Percentiles rank a stretch among this genome's conserved stretches.
Evolutionary conservation across 164 flowering plant species (phyloP).

Genomic region (Tetrastigma voinierianum): DNA sequence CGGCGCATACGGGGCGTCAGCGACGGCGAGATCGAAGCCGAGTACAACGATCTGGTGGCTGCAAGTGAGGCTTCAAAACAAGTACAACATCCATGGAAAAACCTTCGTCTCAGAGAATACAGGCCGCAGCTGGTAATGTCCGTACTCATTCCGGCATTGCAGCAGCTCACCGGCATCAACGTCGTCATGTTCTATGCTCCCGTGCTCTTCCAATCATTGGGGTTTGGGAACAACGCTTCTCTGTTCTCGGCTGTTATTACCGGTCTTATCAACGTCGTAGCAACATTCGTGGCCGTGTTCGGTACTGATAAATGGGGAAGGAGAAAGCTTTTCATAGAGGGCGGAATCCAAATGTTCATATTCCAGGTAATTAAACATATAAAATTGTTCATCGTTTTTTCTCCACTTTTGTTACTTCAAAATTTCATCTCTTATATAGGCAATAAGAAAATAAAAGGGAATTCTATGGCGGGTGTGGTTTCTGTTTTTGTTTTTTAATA

Average conservation of each 20-base stretch:
- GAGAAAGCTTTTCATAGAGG: constrained; percentile 16
- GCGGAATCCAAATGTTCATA: constrained; percentile 18
- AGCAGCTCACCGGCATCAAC: constrained; percentile 21
- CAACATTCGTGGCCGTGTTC: constrained; percentile 9
- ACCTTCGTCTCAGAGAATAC: constrained; percentile 9
- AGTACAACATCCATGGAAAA: constrained; percentile 11
- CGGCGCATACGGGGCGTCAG: constrained; percentile 8
- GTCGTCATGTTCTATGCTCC: constrained; percentile 23
- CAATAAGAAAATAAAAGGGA: too few species aligned
- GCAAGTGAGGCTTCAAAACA: constrained; percentile 16
- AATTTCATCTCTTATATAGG: too few species aligned
- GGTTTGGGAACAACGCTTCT: constrained; percentile 12
- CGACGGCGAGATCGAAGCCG: constrained; percentile 10
- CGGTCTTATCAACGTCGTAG: constrained; percentile 14
- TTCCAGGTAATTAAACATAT: constrained; percentile 10
- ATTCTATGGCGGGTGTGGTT: too few species aligned
- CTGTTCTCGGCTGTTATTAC: constrained; percentile 24
- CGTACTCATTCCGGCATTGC: constrained; percentile 17
- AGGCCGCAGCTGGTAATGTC: constrained; percentile 16
- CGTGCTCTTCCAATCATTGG: constrained; percentile 16
- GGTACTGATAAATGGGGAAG: constrained; percentile 17
- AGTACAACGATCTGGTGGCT: constrained; percentile 10
- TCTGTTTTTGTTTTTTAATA: too few species aligned
- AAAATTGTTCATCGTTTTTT: too few species aligned
- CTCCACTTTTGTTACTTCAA: too few species aligned